Base-by-base conservation (phyloP, 495 filamentous ascomycete genomes). In the Podospora conica region DNA sequence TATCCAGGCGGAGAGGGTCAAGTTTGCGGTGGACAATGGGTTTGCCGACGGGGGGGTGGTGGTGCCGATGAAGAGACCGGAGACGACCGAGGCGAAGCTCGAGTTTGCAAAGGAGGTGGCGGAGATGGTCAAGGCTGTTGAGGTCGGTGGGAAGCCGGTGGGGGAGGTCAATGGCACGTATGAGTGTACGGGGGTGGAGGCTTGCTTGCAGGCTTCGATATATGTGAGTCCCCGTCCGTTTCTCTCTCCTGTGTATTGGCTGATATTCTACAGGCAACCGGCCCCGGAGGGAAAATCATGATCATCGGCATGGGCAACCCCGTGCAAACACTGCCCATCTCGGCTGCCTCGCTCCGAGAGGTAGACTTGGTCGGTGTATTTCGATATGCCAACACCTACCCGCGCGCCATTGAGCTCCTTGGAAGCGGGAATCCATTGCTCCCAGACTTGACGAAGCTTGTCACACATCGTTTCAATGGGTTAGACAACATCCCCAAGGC, bases 261-360 rank as follows among this genome's bases (percentile, higher is more conserved):
- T 61, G 23, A 55, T 21, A 5, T 15, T 33, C 0, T 25, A 29
- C 28, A 85, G 83, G 76, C 90, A 9, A 88, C 91, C 3, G 81
- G 83, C 27, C 85, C 94, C 0, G 94, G 94, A 10, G 92, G 93
- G 18, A 86, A 86, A 58, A 80, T 97, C 48, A 86, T 97, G 78
- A 83, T 96, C 64, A 90, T 98, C 61, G 94, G 94, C n/a, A 97
- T 98, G 92, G 94, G 94, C 22, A 90, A 84, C 55, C 93, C 94
- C 1, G 82, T 96, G 56, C 91, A 96, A 76, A 96, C 91, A 0
- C 80, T 97, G 4, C 93, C 93, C 4, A 86, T 97, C 61, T 91
- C 89, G 8, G 90, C 91, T 0, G 94, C 94, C 0, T 89, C 92
- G 6, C 80, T 96, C 25, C 85, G 91, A n/a, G 94, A 98, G 78